Evolutionary conservation across 2,329 filamentous ascomycete genomes (phyloP), one percentile per base, ranked within the genome.

Genomic region (Aspergillus quadricinctus): DNA sequence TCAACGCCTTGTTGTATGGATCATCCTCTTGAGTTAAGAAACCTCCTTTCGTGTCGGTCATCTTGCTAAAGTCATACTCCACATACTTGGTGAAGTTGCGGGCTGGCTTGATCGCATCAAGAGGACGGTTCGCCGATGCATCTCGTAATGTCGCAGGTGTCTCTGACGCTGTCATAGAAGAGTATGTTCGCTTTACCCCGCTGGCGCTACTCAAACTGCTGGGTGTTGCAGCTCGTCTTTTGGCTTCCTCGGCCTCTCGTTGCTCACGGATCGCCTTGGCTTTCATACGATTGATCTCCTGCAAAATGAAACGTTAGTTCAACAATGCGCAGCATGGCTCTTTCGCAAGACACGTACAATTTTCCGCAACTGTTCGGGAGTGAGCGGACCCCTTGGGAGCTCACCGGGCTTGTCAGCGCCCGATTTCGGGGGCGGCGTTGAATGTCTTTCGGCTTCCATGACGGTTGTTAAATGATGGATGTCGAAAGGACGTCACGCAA

Each of bases 31-130:
- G 83, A n/a, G 88, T 89, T 62, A 99, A 76, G 74, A 99, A 99
- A 0, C 94, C 94, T 60, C 94, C 94, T 70, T 97, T 97, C 0
- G 93, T 97, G 72, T 99, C 94, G 6, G 88, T 95, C 92, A 99
- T 97, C 76, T 93, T 89, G 70, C 89, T 93, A 76, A 99, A 94
- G 73, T 99, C 94, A 77, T 97, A 97, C 70, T 99, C 94, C 68
- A 99, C 92, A 71, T 89, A 97, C 72, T 94, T 93, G 58, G 89
- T 86, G 64, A 97, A 97, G 69, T 95, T 97, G 67, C 87, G 84
- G 41, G 90, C 90, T 0, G 93, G 88, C 54, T 86, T 86, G 50
- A 95, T 86, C 4, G 77, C 72, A 48, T 80, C 73, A 31, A 76
- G 68, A 6, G 75, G 76, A 9, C 74, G 70, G 31, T 65, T 64